Conservation (phyloP, 129 eudicot species). For the Escallonia herrerae region DNA sequence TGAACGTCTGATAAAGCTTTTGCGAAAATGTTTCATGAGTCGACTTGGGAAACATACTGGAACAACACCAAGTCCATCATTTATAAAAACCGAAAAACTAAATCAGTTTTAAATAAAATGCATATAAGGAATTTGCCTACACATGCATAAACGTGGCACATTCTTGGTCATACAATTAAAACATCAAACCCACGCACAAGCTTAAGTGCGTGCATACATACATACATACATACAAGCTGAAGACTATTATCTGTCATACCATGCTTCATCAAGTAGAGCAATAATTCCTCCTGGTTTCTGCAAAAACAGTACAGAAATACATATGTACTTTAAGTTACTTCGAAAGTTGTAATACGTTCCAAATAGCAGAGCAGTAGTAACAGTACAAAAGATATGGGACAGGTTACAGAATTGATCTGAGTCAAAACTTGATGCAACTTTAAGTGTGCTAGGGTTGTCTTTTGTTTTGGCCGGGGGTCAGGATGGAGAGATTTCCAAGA, state of each 20-base stretch:
- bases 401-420: too few relatives aligned
- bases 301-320: constrained; percentile 21
- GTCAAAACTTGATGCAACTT: too few relatives aligned
- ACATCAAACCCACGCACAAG: not conserved
- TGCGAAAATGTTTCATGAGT: constrained; percentile 95
- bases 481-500: too few relatives aligned
- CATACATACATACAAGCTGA: not conserved
- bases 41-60: constrained; percentile 98
- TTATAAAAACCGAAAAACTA: constrained; percentile 7
- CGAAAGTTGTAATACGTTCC: not conserved
- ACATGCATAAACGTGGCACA: too few relatives aligned
- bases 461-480: too few relatives aligned
- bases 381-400: not conserved
- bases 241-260: constrained; percentile 34
- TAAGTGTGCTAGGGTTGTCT: too few relatives aligned
- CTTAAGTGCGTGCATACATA: not conserved
- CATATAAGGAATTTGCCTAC: too few relatives aligned
- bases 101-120: not conserved
- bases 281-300: constrained; percentile 99
- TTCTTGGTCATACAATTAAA: not conserved
- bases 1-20: constrained; percentile 92
- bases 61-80: constrained; percentile 27
- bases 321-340: constrained; percentile 1
- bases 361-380: not conserved
- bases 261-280: constrained; percentile 98